A percentile compares a stretch with the other conserved stretches of the same genome.
phyloP scores from a whole-genome alignment of 1,284 basidiomycete genomes.

The Cryptococcus sp. region DNA sequence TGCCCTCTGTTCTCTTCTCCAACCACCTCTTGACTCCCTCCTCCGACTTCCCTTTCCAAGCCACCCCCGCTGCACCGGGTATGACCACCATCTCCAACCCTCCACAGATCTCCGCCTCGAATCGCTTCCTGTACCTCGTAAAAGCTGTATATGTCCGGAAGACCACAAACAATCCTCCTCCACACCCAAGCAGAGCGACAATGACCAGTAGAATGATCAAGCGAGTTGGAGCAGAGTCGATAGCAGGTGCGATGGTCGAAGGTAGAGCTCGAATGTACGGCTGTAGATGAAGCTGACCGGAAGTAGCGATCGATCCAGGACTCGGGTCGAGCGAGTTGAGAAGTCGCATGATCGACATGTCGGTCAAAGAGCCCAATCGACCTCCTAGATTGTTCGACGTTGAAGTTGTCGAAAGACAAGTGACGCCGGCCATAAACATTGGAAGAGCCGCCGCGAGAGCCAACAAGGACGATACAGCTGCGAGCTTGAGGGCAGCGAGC shows the following conservation, averaged over 20 bases:
- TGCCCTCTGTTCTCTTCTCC: slow-evolving; percentile 6
- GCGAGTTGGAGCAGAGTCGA: slow-evolving; percentile 49
- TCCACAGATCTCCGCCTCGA: slow-evolving; percentile 59
- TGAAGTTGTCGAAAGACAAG: slow-evolving; percentile 59
- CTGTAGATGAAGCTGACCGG: neutral
- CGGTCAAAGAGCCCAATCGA: slow-evolving; percentile 61
- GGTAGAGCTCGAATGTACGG: slow-evolving; percentile 12
- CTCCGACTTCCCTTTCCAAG: slow-evolving; percentile 66
- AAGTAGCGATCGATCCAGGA: slow-evolving; percentile 33
- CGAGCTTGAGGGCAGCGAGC: slow-evolving; percentile 60
- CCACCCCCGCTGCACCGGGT: slow-evolving; percentile 54
- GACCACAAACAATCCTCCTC: slow-evolving; percentile 63
- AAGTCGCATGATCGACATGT: slow-evolving; percentile 66
- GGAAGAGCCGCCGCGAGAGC: slow-evolving; percentile 63
- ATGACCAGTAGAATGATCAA: slow-evolving; percentile 63
- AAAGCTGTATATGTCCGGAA: slow-evolving; percentile 58
- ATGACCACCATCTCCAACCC: slow-evolving; percentile 62
- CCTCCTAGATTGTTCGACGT: slow-evolving; percentile 53
- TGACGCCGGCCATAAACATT: slow-evolving; percentile 61
- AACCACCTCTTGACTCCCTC: slow-evolving; percentile 16
- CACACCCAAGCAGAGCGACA: slow-evolving; percentile 55
- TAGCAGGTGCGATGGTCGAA: slow-evolving; percentile 47
- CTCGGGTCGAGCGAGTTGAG: slow-evolving; percentile 58
- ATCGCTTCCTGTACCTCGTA: slow-evolving; percentile 55
- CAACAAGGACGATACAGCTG: slow-evolving; percentile 60